Evolutionary conservation across 441 rosid species (phyloP).

Genomic region (Biscutella auriculata): DNA sequence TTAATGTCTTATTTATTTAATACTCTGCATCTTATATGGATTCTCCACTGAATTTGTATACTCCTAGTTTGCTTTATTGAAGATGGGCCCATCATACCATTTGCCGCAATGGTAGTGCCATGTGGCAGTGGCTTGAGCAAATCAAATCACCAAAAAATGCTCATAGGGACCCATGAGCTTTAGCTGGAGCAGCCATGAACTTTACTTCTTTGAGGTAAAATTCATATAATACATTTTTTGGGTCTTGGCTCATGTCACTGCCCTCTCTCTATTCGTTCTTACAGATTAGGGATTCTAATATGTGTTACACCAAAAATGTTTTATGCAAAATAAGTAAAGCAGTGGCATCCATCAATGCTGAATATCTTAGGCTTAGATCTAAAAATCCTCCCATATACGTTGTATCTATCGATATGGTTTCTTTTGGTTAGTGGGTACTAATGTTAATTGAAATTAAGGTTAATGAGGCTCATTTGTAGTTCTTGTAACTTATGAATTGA

Average conservation of each 20-base stretch:
- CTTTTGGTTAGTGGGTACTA: neutral
- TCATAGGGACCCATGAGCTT: constrained; percentile 33
- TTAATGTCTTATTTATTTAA: constrained; percentile 1
- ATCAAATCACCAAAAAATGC: constrained; percentile 26
- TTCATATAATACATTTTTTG: constrained; percentile 1
- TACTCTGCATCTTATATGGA: constrained; percentile 17
- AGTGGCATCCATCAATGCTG: constrained; percentile 1
- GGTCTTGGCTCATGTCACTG: constrained; percentile 3
- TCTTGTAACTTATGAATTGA: neutral
- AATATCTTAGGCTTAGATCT: neutral
- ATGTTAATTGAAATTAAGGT: neutral
- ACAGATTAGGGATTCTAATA: neutral
- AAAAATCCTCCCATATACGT: neutral
- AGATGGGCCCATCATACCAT: constrained; percentile 35
- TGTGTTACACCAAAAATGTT: neutral
- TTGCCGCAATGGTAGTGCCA: constrained; percentile 23
- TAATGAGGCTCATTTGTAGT: neutral
- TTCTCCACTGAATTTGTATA: constrained; percentile 23
- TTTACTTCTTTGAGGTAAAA: constrained; percentile 14
- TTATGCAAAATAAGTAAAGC: constrained; percentile 2
- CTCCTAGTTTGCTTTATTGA: constrained; percentile 24
- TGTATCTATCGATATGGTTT: neutral
- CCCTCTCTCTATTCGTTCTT: neutral
- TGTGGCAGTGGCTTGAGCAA: constrained; percentile 24
- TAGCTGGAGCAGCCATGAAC: constrained; percentile 24